Conservation (phyloP, 2,329 filamentous ascomycete genomes). For the Colletotrichum shisoi region DNA sequence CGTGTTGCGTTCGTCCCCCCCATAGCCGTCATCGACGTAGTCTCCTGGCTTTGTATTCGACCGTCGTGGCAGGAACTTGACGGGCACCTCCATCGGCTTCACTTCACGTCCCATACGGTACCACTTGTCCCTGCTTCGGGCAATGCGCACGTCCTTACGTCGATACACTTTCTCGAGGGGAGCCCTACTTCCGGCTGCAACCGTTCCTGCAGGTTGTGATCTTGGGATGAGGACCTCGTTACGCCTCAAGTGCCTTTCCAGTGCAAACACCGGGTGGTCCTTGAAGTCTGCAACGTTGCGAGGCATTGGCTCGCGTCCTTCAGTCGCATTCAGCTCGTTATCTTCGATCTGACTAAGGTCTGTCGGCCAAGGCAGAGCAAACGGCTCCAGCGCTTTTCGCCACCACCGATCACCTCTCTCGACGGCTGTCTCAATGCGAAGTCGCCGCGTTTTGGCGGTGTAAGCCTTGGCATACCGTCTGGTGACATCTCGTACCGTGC, state of each 20-base stretch:
- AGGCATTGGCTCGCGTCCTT: constrained; percentile 83
- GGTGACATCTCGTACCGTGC: constrained; percentile 83
- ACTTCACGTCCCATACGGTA: constrained; percentile 86
- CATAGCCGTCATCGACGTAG: constrained; percentile 53
- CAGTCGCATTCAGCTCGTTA: constrained; percentile 73
- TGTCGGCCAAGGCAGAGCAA: constrained; percentile 52
- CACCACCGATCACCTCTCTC: constrained; percentile 62
- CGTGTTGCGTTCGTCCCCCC: constrained; percentile 55
- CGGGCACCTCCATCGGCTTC: constrained; percentile 77
- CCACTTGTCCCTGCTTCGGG: constrained; percentile 86
- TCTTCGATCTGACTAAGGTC: constrained; percentile 87
- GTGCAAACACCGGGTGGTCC: constrained; percentile 80
- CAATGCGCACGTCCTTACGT: constrained; percentile 78
- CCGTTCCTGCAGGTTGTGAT: constrained; percentile 75
- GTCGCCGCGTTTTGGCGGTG: constrained; percentile 85
- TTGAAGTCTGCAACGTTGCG: constrained; percentile 88
- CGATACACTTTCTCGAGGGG: constrained; percentile 81
- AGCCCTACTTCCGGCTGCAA: constrained; percentile 71
- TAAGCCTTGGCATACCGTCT: constrained; percentile 86
- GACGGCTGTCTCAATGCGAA: constrained; percentile 73
- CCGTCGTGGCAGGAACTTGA: constrained; percentile 73
- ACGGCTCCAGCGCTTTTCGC: constrained; percentile 60
- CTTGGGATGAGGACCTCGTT: constrained; percentile 83
- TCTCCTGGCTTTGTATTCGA: constrained; percentile 45
- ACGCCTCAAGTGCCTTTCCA: constrained; percentile 82